Conservation (phyloP, 2,329 filamentous ascomycete species). For the Chalaropsis ovoidea region DNA sequence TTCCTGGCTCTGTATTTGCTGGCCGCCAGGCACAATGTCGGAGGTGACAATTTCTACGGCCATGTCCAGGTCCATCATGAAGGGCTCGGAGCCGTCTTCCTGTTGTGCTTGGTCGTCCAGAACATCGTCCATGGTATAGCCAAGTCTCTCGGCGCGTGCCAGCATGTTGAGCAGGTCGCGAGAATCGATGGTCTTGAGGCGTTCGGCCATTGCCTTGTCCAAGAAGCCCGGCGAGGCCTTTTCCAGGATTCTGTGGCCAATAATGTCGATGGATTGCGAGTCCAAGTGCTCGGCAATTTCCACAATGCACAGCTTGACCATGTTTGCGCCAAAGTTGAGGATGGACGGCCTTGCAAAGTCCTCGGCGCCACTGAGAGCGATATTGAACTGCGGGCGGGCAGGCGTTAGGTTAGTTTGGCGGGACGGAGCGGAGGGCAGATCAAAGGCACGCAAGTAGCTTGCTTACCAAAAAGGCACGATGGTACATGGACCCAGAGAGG, state of each 20-base stretch:
- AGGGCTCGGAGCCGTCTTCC: conserved; percentile 40
- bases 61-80: conserved; percentile 20
- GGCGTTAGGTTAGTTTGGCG: neutral
- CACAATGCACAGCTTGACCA: conserved; percentile 36
- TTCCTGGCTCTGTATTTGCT: neutral
- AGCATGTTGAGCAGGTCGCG: conserved; percentile 47
- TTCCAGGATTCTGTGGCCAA: conserved; percentile 43
- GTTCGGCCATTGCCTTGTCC: conserved; percentile 42
- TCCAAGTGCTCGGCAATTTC: conserved; percentile 34
- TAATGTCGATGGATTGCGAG: conserved; percentile 36
- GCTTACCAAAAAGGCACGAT: conserved; percentile 40
- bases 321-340: conserved; percentile 38
- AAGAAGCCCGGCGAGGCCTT: conserved; percentile 39
- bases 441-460: neutral
- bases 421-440: neutral
- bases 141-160: conserved; percentile 47
- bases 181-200: conserved; percentile 45
- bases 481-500: conserved; percentile 38
- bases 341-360: conserved; percentile 35
- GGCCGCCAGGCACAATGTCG: neutral
- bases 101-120: conserved; percentile 34
- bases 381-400: neutral
- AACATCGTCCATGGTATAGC: conserved; percentile 34
- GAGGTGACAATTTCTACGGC: conserved; percentile 21
- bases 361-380: conserved; percentile 28